These are phyloP conservation scores for Nematodospora valgi DNA, from an alignment of 805 yeast species.

Conservation along the genomic window DNA sequence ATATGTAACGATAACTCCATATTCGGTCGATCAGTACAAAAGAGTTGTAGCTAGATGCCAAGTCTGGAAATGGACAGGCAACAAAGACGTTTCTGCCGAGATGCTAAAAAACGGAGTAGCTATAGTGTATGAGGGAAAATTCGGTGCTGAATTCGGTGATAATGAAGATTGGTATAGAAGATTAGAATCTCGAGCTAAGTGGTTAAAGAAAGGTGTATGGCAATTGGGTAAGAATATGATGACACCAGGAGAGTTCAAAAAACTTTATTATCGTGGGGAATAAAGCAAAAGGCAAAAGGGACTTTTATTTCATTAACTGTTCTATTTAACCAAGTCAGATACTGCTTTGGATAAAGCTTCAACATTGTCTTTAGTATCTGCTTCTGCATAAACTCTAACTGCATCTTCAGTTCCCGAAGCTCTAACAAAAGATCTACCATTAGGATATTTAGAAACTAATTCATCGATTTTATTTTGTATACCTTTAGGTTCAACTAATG, in stretches of 20 bases:
- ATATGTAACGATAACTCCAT: conserved; percentile 70
- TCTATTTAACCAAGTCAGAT: conserved; percentile 22
- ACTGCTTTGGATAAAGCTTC: conserved; percentile 27
- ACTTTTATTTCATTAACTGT: not conserved
- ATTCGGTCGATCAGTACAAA: conserved; percentile 82
- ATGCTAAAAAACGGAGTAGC: conserved; percentile 85
- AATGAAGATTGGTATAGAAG: conserved; percentile 55
- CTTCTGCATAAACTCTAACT: conserved; percentile 93
- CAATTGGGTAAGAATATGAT: conserved; percentile 44
- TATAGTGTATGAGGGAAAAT: conserved; percentile 79
- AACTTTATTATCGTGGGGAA: conserved; percentile 22
- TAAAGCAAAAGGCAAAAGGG: not conserved
- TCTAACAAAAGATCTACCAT: conserved; percentile 87
- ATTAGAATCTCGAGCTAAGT: conserved; percentile 61
- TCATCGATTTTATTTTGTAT: conserved; percentile 71
- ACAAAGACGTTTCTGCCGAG: conserved; percentile 78
- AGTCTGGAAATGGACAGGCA: conserved; percentile 55
- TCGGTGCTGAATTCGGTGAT: conserved; percentile 84
- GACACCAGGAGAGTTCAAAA: conserved; percentile 82
- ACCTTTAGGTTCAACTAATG: conserved; percentile 70
- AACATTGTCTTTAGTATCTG: conserved; percentile 41
- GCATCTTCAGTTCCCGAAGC: conserved; percentile 99
- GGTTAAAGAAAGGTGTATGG: conserved; percentile 67
- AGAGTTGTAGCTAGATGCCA: conserved; percentile 81
- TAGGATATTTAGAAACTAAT: conserved; percentile 49